Conservation (phyloP, 2,329 filamentous ascomycete species). For the Alternaria alternata region DNA sequence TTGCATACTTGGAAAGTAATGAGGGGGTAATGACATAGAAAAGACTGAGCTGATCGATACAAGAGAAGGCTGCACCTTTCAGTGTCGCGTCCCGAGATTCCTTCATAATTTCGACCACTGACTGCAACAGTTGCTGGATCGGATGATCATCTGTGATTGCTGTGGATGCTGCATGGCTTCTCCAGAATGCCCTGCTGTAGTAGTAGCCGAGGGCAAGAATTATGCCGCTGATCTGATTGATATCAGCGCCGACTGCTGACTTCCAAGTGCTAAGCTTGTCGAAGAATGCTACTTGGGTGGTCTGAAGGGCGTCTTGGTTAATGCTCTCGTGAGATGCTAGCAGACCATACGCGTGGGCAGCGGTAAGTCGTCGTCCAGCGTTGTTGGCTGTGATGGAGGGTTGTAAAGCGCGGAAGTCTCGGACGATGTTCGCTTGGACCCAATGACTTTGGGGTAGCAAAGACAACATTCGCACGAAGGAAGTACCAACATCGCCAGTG, state of each 20-base stretch:
- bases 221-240: slow-evolving; percentile 68
- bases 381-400: slow-evolving; percentile 75
- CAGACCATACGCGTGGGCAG: slow-evolving; percentile 77
- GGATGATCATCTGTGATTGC: slow-evolving; percentile 43
- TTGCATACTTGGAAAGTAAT: slow-evolving; percentile 43
- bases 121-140: slow-evolving; percentile 54
- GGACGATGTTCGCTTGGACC: slow-evolving; percentile 39
- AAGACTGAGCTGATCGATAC: slow-evolving; percentile 69
- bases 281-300: slow-evolving; percentile 58
- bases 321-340: slow-evolving; percentile 70
- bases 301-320: slow-evolving; percentile 52
- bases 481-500: slow-evolving; percentile 56
- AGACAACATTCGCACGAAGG: slow-evolving; percentile 64
- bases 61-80: slow-evolving; percentile 64
- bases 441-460: slow-evolving; percentile 60
- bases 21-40: slow-evolving; percentile 62
- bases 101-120: slow-evolving; percentile 62
- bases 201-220: slow-evolving; percentile 67
- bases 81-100: slow-evolving; percentile 64
- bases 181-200: slow-evolving; percentile 64
- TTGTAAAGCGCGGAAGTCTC: slow-evolving; percentile 60
- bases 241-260: slow-evolving; percentile 65
- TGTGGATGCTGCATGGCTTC: slow-evolving; percentile 45
- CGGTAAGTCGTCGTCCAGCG: slow-evolving; percentile 69
- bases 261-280: slow-evolving; percentile 62